Conservation (phyloP, 1,284 basidiomycete genomes). For the Ustilago curta region DNA sequence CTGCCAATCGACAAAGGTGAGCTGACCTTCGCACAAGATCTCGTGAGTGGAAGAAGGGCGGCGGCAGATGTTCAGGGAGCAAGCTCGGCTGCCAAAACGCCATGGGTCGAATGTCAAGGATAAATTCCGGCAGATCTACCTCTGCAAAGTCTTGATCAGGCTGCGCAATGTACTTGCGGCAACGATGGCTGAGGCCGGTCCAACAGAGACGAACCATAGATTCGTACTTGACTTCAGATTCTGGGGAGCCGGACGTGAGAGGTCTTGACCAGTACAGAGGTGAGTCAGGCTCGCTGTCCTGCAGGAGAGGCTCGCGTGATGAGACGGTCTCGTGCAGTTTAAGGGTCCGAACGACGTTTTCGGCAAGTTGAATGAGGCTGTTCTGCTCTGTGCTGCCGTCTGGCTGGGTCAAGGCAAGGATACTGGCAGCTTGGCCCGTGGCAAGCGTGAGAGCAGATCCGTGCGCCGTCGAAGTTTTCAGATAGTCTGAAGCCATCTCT, state of each 20-base stretch:
- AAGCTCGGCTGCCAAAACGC: conserved; percentile 52
- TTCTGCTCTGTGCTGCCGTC: conserved; percentile 45
- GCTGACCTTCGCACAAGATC: conserved; percentile 49
- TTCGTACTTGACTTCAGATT: conserved; percentile 55
- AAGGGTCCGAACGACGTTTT: conserved; percentile 39
- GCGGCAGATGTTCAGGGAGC: conserved; percentile 36
- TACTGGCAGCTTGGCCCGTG: conserved; percentile 49
- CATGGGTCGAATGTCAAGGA: conserved; percentile 43
- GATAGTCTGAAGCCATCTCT: conserved; percentile 35
- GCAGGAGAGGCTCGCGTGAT: conserved; percentile 33
- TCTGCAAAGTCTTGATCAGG: conserved; percentile 43
- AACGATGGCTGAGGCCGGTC: conserved; percentile 48
- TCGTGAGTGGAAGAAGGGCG: conserved; percentile 51
- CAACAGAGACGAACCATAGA: conserved; percentile 49
- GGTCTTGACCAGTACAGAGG: conserved; percentile 47
- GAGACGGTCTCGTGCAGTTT: conserved; percentile 32
- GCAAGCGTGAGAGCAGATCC: conserved; percentile 31
- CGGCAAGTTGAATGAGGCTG: conserved; percentile 37
- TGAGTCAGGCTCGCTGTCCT: conserved; percentile 46
- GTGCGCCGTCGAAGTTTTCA: conserved; percentile 36
- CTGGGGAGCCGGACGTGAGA: conserved; percentile 32
- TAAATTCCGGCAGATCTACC: conserved; percentile 34
- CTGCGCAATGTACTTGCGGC: conserved; percentile 45
- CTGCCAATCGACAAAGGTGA: conserved; percentile 27
- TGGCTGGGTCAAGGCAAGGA: conserved; percentile 41